phyloP scores from a whole-genome alignment of 2,329 filamentous ascomycete species.

The Fusarium sacchari region DNA sequence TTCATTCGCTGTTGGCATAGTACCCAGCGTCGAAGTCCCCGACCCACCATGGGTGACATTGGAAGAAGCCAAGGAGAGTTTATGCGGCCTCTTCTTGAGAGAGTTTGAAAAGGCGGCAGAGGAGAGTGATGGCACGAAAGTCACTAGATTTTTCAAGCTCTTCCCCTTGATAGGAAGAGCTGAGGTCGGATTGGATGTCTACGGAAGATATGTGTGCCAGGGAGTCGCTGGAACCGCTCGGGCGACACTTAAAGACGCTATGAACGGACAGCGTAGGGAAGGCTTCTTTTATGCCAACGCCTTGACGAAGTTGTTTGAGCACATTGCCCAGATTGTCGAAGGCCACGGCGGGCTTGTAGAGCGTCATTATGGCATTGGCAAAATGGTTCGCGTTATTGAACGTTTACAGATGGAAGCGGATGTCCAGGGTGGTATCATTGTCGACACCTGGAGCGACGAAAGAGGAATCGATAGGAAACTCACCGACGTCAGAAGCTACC shows the following conservation, averaged over 20 bases:
- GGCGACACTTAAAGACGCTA: slow-evolving; percentile 77
- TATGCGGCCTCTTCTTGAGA: slow-evolving; percentile 89
- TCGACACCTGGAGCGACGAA: slow-evolving; percentile 96
- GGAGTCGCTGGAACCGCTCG: slow-evolving; percentile 89
- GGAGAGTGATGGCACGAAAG: slow-evolving; percentile 86
- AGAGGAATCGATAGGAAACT: slow-evolving; percentile 83
- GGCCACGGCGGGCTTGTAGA: slow-evolving; percentile 91
- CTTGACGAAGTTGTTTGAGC: slow-evolving; percentile 92
- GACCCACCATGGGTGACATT: slow-evolving; percentile 90
- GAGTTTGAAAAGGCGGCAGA: slow-evolving; percentile 94
- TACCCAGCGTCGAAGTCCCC: slow-evolving; percentile 94
- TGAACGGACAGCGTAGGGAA: slow-evolving; percentile 67
- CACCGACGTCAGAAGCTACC: slow-evolving; percentile 96
- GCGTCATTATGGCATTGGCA: slow-evolving; percentile 89
- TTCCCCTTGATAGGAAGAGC: slow-evolving; percentile 93
- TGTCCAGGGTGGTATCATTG: slow-evolving; percentile 92
- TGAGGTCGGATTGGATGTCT: slow-evolving; percentile 91
- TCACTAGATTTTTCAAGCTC: slow-evolving; percentile 97
- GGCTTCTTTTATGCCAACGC: slow-evolving; percentile 92
- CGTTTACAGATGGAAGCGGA: slow-evolving; percentile 93
- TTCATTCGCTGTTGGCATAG: slow-evolving; percentile 88
- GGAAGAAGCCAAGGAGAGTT: slow-evolving; percentile 84
- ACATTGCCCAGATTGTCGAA: slow-evolving; percentile 96
- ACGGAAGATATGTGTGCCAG: slow-evolving; percentile 94
- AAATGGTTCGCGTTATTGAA: slow-evolving; percentile 95